Evolutionary conservation across 2,329 filamentous ascomycete species (phyloP), one percentile per base, ranked within the genome.

Genomic region (Xylaria sp.): DNA sequence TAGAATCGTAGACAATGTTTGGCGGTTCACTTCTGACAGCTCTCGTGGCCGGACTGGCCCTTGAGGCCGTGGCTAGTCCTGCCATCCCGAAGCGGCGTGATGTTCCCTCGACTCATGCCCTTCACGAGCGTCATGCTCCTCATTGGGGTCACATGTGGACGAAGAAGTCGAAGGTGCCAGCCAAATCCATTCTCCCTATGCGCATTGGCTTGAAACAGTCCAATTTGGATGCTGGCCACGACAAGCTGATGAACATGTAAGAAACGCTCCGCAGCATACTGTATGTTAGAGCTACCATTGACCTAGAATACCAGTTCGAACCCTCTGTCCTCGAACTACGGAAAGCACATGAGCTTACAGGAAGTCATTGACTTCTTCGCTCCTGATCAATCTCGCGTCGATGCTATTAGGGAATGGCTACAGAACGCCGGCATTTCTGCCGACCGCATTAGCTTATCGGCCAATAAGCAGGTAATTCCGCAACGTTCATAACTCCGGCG

Each of bases 291-390:
- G 31, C 28, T 3, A 49, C 60, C 39, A 65, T 56, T 73, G 39
- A 74, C 49, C 31, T 55, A 25, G 23, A 12, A 25, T n/a, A 12
- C 39, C 46, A 75, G 74, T 39, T 77, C 76, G 6, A 73, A 76
- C 61, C 75, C 76, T 1, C 58, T 67, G 10, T 78, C 77, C 3
- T 6, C 71, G 1, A 76, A 77, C 41, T 83, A 79, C 67, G 81
- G 80, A 41, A 78, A 82, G 63, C 79, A 83, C 72, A 79, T 81
- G 78, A 79, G 76, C 6, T 64, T 77, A 3, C 71, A 79, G 15
- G 79, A 83, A 63, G 78, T 82, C 20, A 73, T 78, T 39, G 77
- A 81, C 33, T 76, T 80, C 61, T 83, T 83, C 59, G 78, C 80
- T 33, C 82, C 82, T 1, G 59, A 75, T 23, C 66, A 73, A 31